Evolutionary conservation across 2,329 filamentous ascomycete genomes (phyloP), one percentile per base, ranked within the genome.

Genomic region (Alternaria infectoria): DNA sequence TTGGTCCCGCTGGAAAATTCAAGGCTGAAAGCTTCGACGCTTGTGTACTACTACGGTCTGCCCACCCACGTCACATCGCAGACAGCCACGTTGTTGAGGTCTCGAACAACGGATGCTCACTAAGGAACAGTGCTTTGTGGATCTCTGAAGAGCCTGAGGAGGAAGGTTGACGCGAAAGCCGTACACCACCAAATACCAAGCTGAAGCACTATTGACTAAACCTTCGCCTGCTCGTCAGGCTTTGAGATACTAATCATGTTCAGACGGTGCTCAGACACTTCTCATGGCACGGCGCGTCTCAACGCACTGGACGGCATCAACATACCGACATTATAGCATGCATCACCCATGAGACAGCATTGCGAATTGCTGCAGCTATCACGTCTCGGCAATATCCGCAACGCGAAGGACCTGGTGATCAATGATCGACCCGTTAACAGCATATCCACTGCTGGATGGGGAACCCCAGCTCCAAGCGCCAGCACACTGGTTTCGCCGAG

Each of bases 381-480:
- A 13, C 19, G 21, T 47, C 21, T 56, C 36, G 28, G 54, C 44
- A 51, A 25, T 47, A 30, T 58, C 58, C 50, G 51, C 23, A 62
- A 55, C 15, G 46, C 59, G 47, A 65, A 49, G 60, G 59, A 46
- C 43, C 25, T 59, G 68, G 64, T 57, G 62, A 70, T 65, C 64
- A 68, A 68, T 69, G 66, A 70, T 69, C 65, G 55, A 64, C 65
- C 69, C 69, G 65, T 64, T 65, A 55, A 50, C 58, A 62, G 61
- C 54, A 67, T 51, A 44, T 59, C 63, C 67, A 66, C 64, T 49
- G 19, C 26, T 40, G 44, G 49, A 64, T 52, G 56, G 47, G 57
- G 52, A 56, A 67, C 60, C 66, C 68, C 61, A 69, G 66, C 64
- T 49, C 43, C 30, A 52, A 32, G 44, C 49, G 54, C 62, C 62